Evolutionary conservation across 2,329 filamentous ascomycete species (phyloP).

Genomic region (Graphilbum fragrans): DNA sequence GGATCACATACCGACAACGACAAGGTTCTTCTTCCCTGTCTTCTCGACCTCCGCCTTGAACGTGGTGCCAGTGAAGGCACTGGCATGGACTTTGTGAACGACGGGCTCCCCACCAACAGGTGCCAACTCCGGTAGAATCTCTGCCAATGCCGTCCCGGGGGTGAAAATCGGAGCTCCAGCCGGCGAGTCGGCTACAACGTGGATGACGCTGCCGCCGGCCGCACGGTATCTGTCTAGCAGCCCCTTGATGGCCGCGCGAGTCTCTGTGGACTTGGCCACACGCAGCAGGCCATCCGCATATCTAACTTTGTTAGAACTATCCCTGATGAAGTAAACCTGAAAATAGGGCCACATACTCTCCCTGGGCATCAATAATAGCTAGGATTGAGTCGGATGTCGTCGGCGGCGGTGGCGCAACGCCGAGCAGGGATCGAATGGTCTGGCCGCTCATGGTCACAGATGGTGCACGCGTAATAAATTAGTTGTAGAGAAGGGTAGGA

Average conservation of each 20-base stretch:
- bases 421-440: conserved; percentile 5
- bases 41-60: conserved; percentile 3
- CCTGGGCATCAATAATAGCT: conserved; percentile 6
- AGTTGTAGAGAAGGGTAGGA: no score
- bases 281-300: conserved; percentile 4
- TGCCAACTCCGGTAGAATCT: conserved; percentile 2
- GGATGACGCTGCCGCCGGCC: conserved; percentile 1
- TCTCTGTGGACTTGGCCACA: not conserved
- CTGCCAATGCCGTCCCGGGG: conserved; percentile 3
- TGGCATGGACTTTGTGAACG: conserved; percentile 3
- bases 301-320: not conserved
- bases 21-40: conserved; percentile 2
- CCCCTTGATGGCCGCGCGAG: conserved; percentile 2
- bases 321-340: not conserved
- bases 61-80: conserved; percentile 1
- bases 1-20: conserved; percentile 3
- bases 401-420: not conserved
- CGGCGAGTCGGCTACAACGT: conserved; percentile 3
- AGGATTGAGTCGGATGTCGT: conserved; percentile 4
- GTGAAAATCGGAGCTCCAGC: conserved; percentile 6
- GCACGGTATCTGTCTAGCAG: conserved; percentile 6
- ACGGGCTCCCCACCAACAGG: conserved; percentile 3
- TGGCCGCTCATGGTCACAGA: conserved; percentile 1
- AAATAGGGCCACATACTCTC: not conserved
- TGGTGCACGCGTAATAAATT: no score